Evolutionary conservation across 352 stramenopile species (phyloP).

Genomic region (Thraustochytrium striatum): DNA sequence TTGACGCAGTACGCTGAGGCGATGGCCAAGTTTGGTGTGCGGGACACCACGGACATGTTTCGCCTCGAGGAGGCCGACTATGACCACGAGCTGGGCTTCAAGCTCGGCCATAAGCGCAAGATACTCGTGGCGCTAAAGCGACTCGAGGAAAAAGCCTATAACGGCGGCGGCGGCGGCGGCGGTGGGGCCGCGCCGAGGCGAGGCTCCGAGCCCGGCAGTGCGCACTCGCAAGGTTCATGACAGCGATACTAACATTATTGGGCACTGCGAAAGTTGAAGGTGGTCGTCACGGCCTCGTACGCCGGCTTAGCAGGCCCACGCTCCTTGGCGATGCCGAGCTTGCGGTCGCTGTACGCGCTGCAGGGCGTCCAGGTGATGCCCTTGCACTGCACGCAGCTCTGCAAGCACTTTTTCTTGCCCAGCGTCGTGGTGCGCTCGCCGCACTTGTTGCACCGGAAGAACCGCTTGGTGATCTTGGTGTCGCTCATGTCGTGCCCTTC

Average conservation of each 20-base stretch:
- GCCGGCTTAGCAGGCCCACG: too few relatives aligned
- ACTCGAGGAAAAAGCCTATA: neutral
- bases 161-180: too few relatives aligned
- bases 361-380: slow-evolving; percentile 20
- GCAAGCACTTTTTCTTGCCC: neutral
- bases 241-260: too few relatives aligned
- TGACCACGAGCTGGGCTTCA: slow-evolving; percentile 3
- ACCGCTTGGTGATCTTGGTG: slow-evolving; percentile 12
- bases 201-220: too few relatives aligned
- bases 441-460: slow-evolving; percentile 30
- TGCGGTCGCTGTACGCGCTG: slow-evolving; percentile 39
- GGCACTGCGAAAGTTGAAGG: too few relatives aligned
- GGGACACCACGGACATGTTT: slow-evolving; percentile 23
- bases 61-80: slow-evolving; percentile 32
- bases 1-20: slow-evolving; percentile 14
- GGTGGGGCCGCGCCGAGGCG: too few relatives aligned
- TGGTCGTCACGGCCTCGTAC: too few relatives aligned
- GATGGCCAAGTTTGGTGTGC: slow-evolving; percentile 4
- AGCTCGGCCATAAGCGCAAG: slow-evolving; percentile 33
- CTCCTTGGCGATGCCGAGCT: neutral
- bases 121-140: neutral
- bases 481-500: slow-evolving; percentile 12
- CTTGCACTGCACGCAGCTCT: neutral
- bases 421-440: slow-evolving; percentile 2
- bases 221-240: too few relatives aligned